Conservation (phyloP, 1,139 yeast species). For the Magnusiomyces suaveolens region DNA sequence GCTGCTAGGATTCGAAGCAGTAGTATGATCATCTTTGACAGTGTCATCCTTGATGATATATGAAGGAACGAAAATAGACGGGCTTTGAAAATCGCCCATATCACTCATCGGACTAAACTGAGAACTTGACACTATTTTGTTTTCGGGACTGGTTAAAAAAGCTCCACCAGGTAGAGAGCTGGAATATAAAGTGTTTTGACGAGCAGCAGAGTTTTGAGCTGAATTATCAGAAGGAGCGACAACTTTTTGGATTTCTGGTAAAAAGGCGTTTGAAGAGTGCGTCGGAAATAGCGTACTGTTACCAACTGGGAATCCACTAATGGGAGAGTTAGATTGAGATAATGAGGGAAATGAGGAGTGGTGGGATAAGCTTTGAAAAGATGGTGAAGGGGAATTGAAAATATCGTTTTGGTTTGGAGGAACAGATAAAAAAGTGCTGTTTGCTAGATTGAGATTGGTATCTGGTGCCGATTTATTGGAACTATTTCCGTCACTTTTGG, state of each 20-base stretch:
- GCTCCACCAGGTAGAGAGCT: background rate
- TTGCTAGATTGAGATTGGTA: background rate
- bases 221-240: background rate
- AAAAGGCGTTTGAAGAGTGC: background rate
- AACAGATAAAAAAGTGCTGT: background rate
- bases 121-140: background rate
- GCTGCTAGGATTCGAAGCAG: background rate
- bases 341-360: background rate
- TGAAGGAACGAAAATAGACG: slow-evolving; percentile 3
- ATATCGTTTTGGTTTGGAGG: background rate
- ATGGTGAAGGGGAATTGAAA: background rate
- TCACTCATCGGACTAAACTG: slow-evolving; percentile 5
- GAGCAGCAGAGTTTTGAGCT: background rate
- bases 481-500: slow-evolving; percentile 7
- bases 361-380: background rate
- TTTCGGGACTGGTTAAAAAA: slow-evolving; percentile 3
- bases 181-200: background rate
- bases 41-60: slow-evolving; percentile 2
- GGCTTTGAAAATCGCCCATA: slow-evolving; percentile 7
- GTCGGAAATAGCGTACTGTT: background rate
- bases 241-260: background rate
- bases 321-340: background rate
- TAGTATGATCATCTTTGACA: slow-evolving; percentile 7
- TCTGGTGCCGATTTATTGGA: background rate
- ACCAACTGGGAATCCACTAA: background rate